Evolutionary conservation across 768 basidiomycete species (phyloP).

Genomic region (Gloeophyllum trabeum): DNA sequence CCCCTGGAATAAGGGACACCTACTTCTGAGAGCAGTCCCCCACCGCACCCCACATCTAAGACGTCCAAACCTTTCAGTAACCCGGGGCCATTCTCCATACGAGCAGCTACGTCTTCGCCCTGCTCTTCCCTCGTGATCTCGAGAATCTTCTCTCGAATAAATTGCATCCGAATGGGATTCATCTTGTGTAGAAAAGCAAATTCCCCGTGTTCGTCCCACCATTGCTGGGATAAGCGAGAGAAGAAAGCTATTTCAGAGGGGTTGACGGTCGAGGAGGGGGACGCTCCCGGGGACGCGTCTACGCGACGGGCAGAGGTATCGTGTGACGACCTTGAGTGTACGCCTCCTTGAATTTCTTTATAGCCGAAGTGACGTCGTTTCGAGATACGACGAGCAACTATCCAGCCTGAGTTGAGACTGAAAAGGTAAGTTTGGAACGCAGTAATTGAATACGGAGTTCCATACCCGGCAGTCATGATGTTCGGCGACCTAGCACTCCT

Average conservation of each 20-base stretch:
- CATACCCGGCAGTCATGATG: no score
- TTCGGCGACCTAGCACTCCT: no score
- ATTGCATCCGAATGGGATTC: conserved; percentile 85
- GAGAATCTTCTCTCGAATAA: conserved; percentile 66
- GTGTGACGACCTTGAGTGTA: no score
- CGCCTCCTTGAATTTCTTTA: no score
- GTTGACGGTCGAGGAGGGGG: conserved; percentile 59
- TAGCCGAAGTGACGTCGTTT: no score
- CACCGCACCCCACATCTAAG: conserved; percentile 92
- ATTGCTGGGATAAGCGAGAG: conserved; percentile 76
- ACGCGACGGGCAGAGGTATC: no score
- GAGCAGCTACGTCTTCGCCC: conserved; percentile 19
- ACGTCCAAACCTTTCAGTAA: conserved; percentile 57
- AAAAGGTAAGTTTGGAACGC: no score
- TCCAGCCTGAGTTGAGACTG: no score
- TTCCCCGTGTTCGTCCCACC: conserved; percentile 95
- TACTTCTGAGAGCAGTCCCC: conserved; percentile 88
- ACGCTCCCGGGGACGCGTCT: no score
- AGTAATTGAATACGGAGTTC: no score
- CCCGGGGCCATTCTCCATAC: conserved; percentile 17
- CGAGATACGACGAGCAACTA: no score
- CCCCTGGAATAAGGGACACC: conserved; percentile 7
- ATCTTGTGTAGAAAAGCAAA: conserved; percentile 83
- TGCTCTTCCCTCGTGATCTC: conserved; percentile 50
- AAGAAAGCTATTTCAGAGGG: conserved; percentile 80